These are phyloP conservation scores for Podospora conica DNA, from an alignment of 495 filamentous ascomycete genomes.

Conservation along the genomic window DNA sequence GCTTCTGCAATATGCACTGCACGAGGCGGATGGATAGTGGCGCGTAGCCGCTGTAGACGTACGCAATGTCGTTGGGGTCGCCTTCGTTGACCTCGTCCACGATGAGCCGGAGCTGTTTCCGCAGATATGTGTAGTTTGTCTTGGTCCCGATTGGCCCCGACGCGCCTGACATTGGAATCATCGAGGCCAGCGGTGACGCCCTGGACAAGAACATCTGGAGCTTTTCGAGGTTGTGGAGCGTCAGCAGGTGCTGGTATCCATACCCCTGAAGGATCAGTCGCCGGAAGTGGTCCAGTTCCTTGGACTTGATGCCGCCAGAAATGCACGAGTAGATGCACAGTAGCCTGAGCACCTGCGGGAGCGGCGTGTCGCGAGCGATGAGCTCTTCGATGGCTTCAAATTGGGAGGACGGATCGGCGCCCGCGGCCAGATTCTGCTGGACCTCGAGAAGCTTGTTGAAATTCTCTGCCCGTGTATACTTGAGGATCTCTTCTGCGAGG, in stretches of 20 bases:
- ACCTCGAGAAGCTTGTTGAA: conserved; percentile 87
- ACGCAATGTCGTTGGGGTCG: conserved; percentile 93
- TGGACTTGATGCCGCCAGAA: conserved; percentile 76
- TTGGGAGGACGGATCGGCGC: conserved; percentile 78
- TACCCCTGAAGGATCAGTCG: conserved; percentile 85
- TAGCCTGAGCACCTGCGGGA: conserved; percentile 73
- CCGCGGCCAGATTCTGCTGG: conserved; percentile 92
- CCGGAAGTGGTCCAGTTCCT: conserved; percentile 85
- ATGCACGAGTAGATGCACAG: conserved; percentile 89
- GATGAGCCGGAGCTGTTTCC: conserved; percentile 79
- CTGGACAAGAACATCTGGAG: conserved; percentile 74
- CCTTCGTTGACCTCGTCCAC: conserved; percentile 96
- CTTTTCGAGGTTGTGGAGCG: conserved; percentile 83
- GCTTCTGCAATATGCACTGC: conserved; percentile 92
- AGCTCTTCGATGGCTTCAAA: conserved; percentile 90
- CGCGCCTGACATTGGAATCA: conserved; percentile 59
- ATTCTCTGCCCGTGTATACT: conserved; percentile 76
- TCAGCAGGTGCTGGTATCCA: conserved; percentile 88
- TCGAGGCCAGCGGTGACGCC: conserved; percentile 59
- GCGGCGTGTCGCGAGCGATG: conserved; percentile 73
- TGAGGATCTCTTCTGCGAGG: conserved; percentile 91
- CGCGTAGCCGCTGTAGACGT: conserved; percentile 95
- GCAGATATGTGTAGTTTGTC: conserved; percentile 85
- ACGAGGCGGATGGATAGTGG: conserved; percentile 88
- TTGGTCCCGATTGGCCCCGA: conserved; percentile 54